These are phyloP conservation scores for Limonium bicolor DNA, from an alignment of 148 eudicot genomes.

Conservation along the genomic window DNA sequence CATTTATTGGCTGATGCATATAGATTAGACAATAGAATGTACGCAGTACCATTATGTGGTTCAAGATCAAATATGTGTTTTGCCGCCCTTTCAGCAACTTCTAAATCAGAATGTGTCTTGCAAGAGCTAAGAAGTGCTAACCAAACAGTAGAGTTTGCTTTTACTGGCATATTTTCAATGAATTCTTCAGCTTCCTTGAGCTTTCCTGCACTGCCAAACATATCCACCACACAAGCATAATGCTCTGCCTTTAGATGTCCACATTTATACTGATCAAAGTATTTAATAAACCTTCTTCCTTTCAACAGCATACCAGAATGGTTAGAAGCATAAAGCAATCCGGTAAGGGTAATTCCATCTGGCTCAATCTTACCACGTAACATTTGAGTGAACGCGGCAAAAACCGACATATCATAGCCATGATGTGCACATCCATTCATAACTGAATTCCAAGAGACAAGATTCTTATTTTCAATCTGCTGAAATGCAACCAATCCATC, in stretches of 20 bases:
- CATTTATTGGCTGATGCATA: constrained; percentile 67
- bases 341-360: constrained; percentile 70
- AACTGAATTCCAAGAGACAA: constrained; percentile 83
- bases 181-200: constrained; percentile 69
- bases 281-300: constrained; percentile 34
- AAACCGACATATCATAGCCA: constrained; percentile 37
- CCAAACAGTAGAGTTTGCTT: constrained; percentile 39
- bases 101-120: constrained; percentile 29
- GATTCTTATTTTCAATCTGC: constrained; percentile 31
- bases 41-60: constrained; percentile 52
- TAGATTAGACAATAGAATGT: constrained; percentile 58
- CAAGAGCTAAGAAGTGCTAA: constrained; percentile 61
- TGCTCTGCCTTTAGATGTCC: constrained; percentile 49
- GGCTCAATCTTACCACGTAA: constrained; percentile 30
- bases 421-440: constrained; percentile 76
- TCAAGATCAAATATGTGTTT: constrained; percentile 29
- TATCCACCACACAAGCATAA: constrained; percentile 69
- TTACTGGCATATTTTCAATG: constrained; percentile 43
- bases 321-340: constrained; percentile 56
- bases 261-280: constrained; percentile 14
- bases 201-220: constrained; percentile 56
- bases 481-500: constrained; percentile 37
- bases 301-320: constrained; percentile 46
- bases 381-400: constrained; percentile 40
- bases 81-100: constrained; percentile 59